Evolutionary conservation across 208 protist genomes (phyloP).

Genomic region (Leishmania mexicana): DNA sequence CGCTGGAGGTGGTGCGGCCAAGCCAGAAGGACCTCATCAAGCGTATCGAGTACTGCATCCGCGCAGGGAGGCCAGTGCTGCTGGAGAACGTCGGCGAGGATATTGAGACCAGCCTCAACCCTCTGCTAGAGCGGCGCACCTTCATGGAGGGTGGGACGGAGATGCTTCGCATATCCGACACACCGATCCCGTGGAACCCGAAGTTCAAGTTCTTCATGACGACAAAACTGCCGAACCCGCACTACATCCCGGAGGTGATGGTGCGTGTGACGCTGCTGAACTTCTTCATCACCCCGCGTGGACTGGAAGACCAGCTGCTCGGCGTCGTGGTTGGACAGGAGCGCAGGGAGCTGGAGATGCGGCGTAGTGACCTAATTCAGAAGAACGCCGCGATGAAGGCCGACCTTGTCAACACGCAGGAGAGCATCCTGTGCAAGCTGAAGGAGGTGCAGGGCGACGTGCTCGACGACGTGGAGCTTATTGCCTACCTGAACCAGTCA

Average conservation of each 20-base stretch:
- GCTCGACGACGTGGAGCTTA: slow-evolving; percentile 98
- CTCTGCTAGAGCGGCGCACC: slow-evolving; percentile 94
- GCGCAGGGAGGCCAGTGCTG: slow-evolving; percentile 94
- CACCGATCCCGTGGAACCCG: slow-evolving; percentile 94
- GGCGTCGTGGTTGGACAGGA: slow-evolving; percentile 97
- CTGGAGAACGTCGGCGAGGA: slow-evolving; percentile 97
- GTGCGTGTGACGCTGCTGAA: slow-evolving; percentile 99
- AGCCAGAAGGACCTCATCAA: slow-evolving; percentile 96
- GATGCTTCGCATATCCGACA: slow-evolving; percentile 98
- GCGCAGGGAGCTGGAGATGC: slow-evolving; percentile 96
- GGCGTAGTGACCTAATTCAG: slow-evolving; percentile 95
- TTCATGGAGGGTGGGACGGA: slow-evolving; percentile 94
- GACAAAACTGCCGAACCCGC: slow-evolving; percentile 98
- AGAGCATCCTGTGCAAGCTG: slow-evolving; percentile 96
- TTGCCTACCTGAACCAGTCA: slow-evolving; percentile 95
- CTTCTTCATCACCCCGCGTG: slow-evolving; percentile 98
- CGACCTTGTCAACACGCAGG: slow-evolving; percentile 96
- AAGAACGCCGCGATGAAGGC: slow-evolving; percentile 97
- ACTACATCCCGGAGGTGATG: slow-evolving; percentile 97
- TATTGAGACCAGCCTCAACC: slow-evolving; percentile 96
- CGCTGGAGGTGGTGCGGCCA: slow-evolving; percentile 96
- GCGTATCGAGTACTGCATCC: slow-evolving; percentile 96
- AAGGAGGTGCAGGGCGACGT: slow-evolving; percentile 95
- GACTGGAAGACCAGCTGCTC: slow-evolving; percentile 98
- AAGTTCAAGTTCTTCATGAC: slow-evolving; percentile 99